phyloP scores from a whole-genome alignment of 2,329 filamentous ascomycete genomes.

The Ophiobolus disseminans region DNA sequence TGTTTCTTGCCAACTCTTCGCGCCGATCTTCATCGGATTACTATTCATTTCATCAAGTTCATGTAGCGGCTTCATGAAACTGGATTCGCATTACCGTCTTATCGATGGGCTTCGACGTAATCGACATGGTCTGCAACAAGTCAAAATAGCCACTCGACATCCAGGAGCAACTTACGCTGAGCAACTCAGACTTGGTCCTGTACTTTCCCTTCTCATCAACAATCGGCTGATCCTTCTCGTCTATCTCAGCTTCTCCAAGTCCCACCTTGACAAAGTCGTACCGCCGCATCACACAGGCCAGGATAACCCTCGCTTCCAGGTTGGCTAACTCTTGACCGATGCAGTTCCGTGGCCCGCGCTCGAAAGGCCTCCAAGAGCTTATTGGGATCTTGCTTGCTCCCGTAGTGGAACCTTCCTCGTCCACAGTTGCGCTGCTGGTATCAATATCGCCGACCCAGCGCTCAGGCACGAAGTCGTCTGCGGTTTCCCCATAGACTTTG shows the following conservation, averaged over 20 bases:
- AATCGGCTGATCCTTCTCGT: conserved; percentile 33
- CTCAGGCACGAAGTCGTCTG: conserved; percentile 44
- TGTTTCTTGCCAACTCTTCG: no score
- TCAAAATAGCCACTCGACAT: conserved; percentile 9
- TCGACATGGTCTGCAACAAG: conserved; percentile 31
- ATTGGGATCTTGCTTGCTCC: conserved; percentile 38
- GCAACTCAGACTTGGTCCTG: conserved; percentile 38
- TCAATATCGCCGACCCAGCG: conserved; percentile 48
- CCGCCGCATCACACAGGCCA: conserved; percentile 50
- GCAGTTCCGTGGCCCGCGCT: conserved; percentile 63
- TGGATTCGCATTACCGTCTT: conserved; percentile 40
- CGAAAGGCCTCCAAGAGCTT: conserved; percentile 63
- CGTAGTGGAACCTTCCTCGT: conserved; percentile 14
- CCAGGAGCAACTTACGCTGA: conserved; percentile 35
- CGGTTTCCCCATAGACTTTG: conserved; percentile 41
- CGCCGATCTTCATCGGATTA: neutral
- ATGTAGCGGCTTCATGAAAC: conserved; percentile 2
- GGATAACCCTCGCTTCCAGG: conserved; percentile 60
- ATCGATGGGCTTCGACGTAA: conserved; percentile 44
- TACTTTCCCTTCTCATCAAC: conserved; percentile 38
- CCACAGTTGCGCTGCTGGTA: conserved; percentile 25
- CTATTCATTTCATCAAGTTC: neutral
- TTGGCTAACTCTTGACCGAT: conserved; percentile 65
- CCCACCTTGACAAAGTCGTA: conserved; percentile 48
- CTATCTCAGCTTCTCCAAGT: conserved; percentile 33